Evolutionary conservation across 208 protist genomes (phyloP).

Genomic region (Acanthamoeba lenticulata): DNA sequence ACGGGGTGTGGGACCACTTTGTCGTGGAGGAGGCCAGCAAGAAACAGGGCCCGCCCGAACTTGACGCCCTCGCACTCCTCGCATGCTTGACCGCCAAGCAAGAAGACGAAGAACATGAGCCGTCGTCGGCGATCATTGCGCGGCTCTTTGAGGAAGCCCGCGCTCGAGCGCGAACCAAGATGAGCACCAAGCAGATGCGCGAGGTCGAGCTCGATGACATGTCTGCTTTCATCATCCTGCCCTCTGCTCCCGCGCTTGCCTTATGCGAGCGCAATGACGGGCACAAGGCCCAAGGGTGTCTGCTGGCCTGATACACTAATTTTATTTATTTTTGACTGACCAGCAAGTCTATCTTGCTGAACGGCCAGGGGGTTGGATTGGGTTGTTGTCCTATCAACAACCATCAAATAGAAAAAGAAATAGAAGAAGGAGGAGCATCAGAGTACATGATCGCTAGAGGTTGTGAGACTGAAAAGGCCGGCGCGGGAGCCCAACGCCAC

Average conservation of each 20-base stretch:
- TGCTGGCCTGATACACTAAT: background rate
- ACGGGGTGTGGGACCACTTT: conserved; percentile 19
- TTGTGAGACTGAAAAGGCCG: background rate
- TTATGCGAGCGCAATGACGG: background rate
- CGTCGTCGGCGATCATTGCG: background rate
- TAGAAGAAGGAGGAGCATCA: background rate
- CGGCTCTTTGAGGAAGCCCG: conserved; percentile 14
- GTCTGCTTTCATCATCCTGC: background rate
- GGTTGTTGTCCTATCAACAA: too few species aligned
- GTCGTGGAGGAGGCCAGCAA: background rate
- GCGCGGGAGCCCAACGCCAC: background rate
- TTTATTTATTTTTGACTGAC: background rate
- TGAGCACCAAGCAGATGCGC: background rate
- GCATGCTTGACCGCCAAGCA: too few species aligned
- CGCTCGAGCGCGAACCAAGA: background rate
- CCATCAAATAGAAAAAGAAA: background rate
- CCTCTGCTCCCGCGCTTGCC: background rate
- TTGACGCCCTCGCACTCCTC: background rate
- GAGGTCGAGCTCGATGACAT: conserved; percentile 21
- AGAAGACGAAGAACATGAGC: background rate
- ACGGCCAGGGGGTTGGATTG: background rate
- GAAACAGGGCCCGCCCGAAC: background rate
- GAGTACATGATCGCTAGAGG: background rate
- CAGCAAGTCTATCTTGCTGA: background rate
- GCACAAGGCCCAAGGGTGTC: background rate